A percentile compares a stretch with the other conserved stretches of the same genome.
Conservation (phyloP, 306 rosid species). For the Cucumis cinereus region DNA sequence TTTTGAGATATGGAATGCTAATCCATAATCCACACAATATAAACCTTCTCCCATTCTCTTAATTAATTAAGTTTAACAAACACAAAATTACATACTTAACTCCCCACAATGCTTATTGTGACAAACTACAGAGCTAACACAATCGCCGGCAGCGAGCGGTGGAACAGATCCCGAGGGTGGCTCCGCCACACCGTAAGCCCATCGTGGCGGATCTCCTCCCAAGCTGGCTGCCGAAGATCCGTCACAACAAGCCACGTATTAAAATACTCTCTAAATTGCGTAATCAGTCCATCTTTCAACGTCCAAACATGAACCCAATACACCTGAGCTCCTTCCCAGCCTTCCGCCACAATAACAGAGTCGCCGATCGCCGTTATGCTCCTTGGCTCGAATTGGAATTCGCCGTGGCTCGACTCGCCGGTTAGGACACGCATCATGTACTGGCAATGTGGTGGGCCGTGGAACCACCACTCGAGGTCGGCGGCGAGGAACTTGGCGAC, state of each 20-base stretch:
- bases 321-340: constrained; percentile 76
- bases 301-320: constrained; percentile 96
- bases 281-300: constrained; percentile 45
- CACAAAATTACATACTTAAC: background rate
- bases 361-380: constrained; percentile 37
- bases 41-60: background rate
- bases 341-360: constrained; percentile 50
- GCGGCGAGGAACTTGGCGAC: constrained; percentile 41
- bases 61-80: background rate
- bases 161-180: constrained; percentile 66
- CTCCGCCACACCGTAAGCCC: constrained; percentile 65
- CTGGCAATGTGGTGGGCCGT: constrained; percentile 79
- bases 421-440: constrained; percentile 91
- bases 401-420: constrained; percentile 36
- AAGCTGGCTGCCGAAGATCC: constrained; percentile 39
- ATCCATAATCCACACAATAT: background rate
- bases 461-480: constrained; percentile 95
- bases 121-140: constrained; percentile 49
- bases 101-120: background rate
- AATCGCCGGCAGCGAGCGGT: constrained; percentile 56
- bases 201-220: constrained; percentile 31
- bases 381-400: constrained; percentile 66
- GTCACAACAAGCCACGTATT: constrained; percentile 87
- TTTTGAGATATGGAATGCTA: background rate
- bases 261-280: constrained; percentile 74